Percentiles rank a stretch among this genome's conserved stretches.
Conservation (phyloP, 148 eudicot genomes). For the Rhododendron williamsianum region DNA sequence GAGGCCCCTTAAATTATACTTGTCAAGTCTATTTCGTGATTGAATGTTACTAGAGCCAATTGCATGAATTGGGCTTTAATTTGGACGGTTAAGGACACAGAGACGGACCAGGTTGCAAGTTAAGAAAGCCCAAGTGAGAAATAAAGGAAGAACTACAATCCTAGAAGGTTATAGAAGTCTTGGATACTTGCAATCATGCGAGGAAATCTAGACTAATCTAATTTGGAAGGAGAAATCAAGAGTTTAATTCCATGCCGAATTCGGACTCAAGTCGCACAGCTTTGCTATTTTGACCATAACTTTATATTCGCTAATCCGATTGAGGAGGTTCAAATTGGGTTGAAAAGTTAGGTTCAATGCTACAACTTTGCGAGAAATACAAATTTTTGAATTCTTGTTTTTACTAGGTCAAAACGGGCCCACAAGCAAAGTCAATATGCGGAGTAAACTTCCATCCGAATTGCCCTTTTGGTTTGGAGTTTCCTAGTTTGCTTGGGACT, state of each 20-base stretch:
- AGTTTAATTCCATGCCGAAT: neutral
- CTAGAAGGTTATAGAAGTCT: neutral
- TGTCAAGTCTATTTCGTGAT: neutral
- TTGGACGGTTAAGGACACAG: neutral
- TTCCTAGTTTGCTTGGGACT: neutral
- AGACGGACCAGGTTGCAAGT: neutral
- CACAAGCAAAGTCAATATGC: neutral
- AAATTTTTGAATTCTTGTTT: neutral
- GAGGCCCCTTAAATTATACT: neutral
- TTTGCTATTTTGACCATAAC: neutral
- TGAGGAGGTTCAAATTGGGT: neutral
- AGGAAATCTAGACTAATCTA: neutral
- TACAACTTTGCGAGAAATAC: neutral
- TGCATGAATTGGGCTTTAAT: neutral
- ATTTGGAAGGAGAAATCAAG: neutral
- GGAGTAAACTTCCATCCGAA: neutral
- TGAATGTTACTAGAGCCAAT: neutral
- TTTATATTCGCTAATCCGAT: neutral
- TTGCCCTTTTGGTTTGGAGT: neutral
- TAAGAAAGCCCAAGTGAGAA: neutral
- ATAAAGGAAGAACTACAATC: neutral
- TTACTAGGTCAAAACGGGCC: neutral
- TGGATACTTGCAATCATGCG: neutral
- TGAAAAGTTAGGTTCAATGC: neutral
- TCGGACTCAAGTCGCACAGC: neutral